Evolutionary conservation across 441 rosid species (phyloP), one percentile per base, ranked within the genome.

Genomic region (Mallotus japonicus): DNA sequence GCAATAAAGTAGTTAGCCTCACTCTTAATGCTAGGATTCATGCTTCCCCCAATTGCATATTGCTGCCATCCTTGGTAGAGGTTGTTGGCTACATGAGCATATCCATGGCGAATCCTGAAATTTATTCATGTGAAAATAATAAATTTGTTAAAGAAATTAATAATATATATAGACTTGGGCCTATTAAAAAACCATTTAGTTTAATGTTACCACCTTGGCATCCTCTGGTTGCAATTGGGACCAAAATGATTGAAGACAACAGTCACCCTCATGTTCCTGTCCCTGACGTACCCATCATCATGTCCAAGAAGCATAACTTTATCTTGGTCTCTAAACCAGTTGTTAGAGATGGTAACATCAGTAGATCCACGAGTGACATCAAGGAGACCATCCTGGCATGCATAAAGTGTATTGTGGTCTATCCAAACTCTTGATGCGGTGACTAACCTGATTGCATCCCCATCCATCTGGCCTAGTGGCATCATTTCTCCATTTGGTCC

Each of bases 221-320:
- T 94, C 28, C 95, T 77, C 69, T 89, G 94, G 82, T 94, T 90
- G 80, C 97, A 92, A 22, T 92, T 85, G 14, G 94, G 97, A 51
- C 97, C 97, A 57, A 94, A 94, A 82, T 89, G 94, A 77, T 87
- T 94, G 79, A 87, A 87, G 15, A 81, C 86, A 70, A 90, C 85
- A 5, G 94, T 92, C 20, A 78, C 97, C 78, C 83, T 92, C 97
- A 90, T 90, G 49, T 86, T 79, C 83, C 76, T 84, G 76, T 92
- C 92, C 20, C 89, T 75, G 12, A 75, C 16, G 76, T 66, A 89
- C 3, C 92, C 91, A 67, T 90, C 92, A 42, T 89, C 92, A 32
- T 92, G 96, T 3, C 97, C 90, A 1, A 88, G 89, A 65, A 90
- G 96, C 97, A 92, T 92, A 62, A 90, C 95, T 84, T 90, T 92